A percentile compares a stretch with the other conserved stretches of the same genome.
These are phyloP conservation scores for Phylloporus sp. DNA, from an alignment of 1,284 basidiomycete genomes.

Conservation along the genomic window DNA sequence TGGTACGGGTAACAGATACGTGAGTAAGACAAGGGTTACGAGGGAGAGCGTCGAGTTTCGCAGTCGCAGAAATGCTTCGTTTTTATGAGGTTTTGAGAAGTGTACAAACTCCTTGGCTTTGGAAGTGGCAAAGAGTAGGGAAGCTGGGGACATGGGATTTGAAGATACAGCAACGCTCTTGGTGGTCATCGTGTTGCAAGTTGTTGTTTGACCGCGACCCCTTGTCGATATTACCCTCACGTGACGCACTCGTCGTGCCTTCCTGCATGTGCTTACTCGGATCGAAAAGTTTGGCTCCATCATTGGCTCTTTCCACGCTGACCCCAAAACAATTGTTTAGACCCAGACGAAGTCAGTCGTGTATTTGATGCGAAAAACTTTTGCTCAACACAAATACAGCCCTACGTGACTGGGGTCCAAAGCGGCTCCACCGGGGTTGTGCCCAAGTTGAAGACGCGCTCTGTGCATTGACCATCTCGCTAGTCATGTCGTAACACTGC, in stretches of 20 bases:
- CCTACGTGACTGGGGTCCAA: too few species aligned
- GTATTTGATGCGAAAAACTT: too few species aligned
- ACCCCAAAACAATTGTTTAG: too few species aligned
- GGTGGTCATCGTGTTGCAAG: conserved; percentile 20
- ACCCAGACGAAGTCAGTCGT: too few species aligned
- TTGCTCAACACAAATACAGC: too few species aligned
- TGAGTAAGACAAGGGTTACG: conserved; percentile 48
- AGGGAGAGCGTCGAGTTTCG: conserved; percentile 54
- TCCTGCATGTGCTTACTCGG: too few species aligned
- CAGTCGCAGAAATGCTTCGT: conserved; percentile 57
- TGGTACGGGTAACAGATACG: conserved; percentile 57
- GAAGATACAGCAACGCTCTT: conserved; percentile 6
- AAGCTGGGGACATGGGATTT: conserved; percentile 23
- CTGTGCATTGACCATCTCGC: neutral
- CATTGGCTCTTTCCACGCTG: too few species aligned
- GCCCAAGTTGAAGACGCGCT: too few species aligned
- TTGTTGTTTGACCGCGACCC: neutral
- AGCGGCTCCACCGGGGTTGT: too few species aligned
- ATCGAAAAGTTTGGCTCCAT: too few species aligned
- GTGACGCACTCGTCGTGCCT: too few species aligned
- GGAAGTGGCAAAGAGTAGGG: conserved; percentile 28
- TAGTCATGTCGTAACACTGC: neutral
- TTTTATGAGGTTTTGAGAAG: conserved; percentile 55
- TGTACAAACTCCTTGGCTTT: conserved; percentile 30
- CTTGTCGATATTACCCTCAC: neutral